phyloP scores from a whole-genome alignment of 257 asterid species.

The Fraxinus americana region DNA sequence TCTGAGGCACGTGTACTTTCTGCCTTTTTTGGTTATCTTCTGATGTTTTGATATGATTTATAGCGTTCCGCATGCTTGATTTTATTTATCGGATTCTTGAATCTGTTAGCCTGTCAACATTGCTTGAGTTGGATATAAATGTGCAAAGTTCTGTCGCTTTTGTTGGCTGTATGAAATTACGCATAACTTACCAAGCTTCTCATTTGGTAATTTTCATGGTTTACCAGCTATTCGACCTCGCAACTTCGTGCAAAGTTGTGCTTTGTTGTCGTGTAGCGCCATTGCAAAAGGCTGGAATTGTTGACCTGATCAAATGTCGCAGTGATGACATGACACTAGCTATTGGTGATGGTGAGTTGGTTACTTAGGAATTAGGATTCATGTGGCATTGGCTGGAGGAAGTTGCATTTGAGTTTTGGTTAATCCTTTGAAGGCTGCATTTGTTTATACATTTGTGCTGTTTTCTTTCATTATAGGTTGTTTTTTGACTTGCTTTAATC shows the following conservation, averaged over 20 bases:
- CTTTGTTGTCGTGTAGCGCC: conserved; percentile 99
- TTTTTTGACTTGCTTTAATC: conserved; percentile 27
- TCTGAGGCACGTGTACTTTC: conserved; percentile 58
- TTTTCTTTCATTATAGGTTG: conserved; percentile 8
- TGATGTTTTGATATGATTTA: conserved; percentile 18
- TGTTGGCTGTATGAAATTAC: conserved; percentile 5
- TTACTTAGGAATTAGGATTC: conserved; percentile 26
- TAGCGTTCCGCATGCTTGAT: conserved; percentile 19
- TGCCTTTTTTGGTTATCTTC: neutral
- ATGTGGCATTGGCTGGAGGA: conserved; percentile 21
- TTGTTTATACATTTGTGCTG: conserved; percentile 32
- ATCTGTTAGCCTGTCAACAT: conserved; percentile 10
- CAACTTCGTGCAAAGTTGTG: conserved; percentile 85
- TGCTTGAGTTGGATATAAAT: conserved; percentile 3
- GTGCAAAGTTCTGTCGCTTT: conserved; percentile 22
- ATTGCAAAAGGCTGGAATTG: conserved; percentile 98
- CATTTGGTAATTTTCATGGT: conserved; percentile 29
- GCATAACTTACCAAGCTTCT: conserved; percentile 30
- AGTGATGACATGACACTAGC: conserved; percentile 99
- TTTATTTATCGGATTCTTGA: conserved; percentile 23
- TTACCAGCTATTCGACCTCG: conserved; percentile 87
- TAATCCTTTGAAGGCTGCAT: conserved; percentile 42
- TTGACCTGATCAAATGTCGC: conserved; percentile 84
- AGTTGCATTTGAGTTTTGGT: conserved; percentile 14
- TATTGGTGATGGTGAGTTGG: conserved; percentile 91